Evolutionary conservation across 1,139 yeast species (phyloP).

Genomic region (Kodamaea alishanica): DNA sequence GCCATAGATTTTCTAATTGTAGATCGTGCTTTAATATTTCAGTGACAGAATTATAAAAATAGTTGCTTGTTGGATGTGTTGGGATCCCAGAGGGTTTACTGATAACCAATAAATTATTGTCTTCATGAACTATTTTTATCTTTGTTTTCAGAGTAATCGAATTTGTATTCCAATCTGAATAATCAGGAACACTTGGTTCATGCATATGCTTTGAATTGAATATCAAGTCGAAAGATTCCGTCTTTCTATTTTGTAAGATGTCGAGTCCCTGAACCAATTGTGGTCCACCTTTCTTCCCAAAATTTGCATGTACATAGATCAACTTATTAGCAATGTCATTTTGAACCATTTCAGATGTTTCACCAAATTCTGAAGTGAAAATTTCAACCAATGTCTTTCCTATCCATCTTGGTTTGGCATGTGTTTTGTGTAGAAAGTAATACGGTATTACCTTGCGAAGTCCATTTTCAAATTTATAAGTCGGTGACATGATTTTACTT

Average conservation of each 20-base stretch:
- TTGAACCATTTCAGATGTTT: conserved; percentile 20
- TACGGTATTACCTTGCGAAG: conserved; percentile 48
- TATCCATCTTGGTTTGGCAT: conserved; percentile 50
- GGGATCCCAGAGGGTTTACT: conserved; percentile 78
- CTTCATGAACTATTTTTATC: conserved; percentile 36
- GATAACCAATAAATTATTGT: conserved; percentile 52
- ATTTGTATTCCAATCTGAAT: conserved; percentile 11
- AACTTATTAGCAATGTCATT: conserved; percentile 24
- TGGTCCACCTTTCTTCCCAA: conserved; percentile 23
- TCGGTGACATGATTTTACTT: background rate
- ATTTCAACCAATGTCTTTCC: conserved; percentile 42
- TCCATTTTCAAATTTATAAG: conserved; percentile 32
- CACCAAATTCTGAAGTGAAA: conserved; percentile 45
- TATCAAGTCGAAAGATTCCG: conserved; percentile 50
- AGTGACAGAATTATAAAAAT: conserved; percentile 55
- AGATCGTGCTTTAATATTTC: conserved; percentile 50
- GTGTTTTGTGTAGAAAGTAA: conserved; percentile 34
- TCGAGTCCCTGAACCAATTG: conserved; percentile 22
- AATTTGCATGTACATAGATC: conserved; percentile 26
- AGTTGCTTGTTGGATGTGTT: conserved; percentile 74
- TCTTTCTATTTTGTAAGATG: conserved; percentile 17
- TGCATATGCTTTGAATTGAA: conserved; percentile 52
- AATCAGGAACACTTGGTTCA: conserved; percentile 52
- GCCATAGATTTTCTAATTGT: conserved; percentile 36
- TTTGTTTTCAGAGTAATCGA: background rate